phyloP scores from a whole-genome alignment of 441 rosid species.

The Kokia cookei region DNA sequence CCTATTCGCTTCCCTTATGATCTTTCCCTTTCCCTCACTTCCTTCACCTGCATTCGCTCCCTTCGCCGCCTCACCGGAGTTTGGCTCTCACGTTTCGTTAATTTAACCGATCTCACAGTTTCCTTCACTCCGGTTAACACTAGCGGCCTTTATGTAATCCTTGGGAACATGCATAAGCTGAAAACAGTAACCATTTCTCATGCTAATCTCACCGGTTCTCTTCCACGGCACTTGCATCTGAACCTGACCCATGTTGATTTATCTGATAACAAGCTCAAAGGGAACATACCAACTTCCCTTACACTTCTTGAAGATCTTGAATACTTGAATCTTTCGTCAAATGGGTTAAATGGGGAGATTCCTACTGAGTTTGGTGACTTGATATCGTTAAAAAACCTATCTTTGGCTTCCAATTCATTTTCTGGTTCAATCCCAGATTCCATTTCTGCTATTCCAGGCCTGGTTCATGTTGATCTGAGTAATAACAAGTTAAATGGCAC shows the following conservation, averaged over 20 bases:
- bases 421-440: constrained; percentile 86
- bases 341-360: constrained; percentile 57
- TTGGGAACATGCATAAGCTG: constrained; percentile 61
- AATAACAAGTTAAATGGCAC: constrained; percentile 87
- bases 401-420: constrained; percentile 65
- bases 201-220: constrained; percentile 59
- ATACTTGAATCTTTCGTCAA: constrained; percentile 57
- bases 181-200: constrained; percentile 54
- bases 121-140: constrained; percentile 49
- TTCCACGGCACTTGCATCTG: constrained; percentile 45
- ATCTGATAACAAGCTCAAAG: constrained; percentile 64
- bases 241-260: constrained; percentile 80
- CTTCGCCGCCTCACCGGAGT: constrained; percentile 70
- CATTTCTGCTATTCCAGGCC: constrained; percentile 60
- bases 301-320: constrained; percentile 63
- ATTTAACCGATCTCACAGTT: constrained; percentile 80
- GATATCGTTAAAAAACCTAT: constrained; percentile 57
- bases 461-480: constrained; percentile 78
- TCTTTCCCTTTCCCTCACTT: constrained; percentile 51
- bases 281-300: constrained; percentile 65
- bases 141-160: constrained; percentile 65
- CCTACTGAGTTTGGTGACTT: constrained; percentile 67
- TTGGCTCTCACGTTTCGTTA: constrained; percentile 59
- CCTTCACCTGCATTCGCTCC: constrained; percentile 68
- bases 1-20: constrained; percentile 59